phyloP scores from a whole-genome alignment of 306 rosid genomes.

The Cucumis sativus region DNA sequence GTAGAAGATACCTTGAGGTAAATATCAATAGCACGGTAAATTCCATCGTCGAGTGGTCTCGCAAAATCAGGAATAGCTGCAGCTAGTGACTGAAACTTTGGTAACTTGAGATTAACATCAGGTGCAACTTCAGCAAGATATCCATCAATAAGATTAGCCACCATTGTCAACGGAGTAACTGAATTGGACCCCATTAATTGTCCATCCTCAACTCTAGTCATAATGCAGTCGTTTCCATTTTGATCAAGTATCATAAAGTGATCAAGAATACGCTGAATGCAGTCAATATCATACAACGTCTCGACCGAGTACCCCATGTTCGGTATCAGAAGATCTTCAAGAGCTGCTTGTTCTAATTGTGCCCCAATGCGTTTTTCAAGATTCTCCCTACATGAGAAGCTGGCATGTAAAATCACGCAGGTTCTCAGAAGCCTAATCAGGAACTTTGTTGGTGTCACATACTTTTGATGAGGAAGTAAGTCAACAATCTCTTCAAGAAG shows the following conservation, averaged over 20 bases:
- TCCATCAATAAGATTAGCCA: constrained; percentile 66
- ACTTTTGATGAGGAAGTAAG: constrained; percentile 49
- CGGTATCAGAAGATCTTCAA: constrained; percentile 80
- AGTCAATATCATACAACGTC: constrained; percentile 75
- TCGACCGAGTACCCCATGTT: constrained; percentile 63
- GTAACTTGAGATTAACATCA: constrained; percentile 59
- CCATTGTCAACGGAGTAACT: constrained; percentile 40
- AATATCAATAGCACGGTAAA: constrained; percentile 75
- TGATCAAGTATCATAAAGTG: constrained; percentile 53
- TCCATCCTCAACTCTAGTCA: constrained; percentile 42
- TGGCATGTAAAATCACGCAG: constrained; percentile 51
- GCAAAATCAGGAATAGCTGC: constrained; percentile 67
- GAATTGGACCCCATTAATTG: constrained; percentile 36
- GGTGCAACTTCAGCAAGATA: constrained; percentile 89
- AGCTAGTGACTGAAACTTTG: constrained; percentile 68
- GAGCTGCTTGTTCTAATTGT: constrained; percentile 58
- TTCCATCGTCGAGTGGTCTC: constrained; percentile 65
- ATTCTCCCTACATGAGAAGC: constrained; percentile 35
- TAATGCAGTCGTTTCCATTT: constrained; percentile 27
- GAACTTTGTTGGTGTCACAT: constrained; percentile 48
- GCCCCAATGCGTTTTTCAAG: constrained; percentile 63
- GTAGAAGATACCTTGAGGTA: constrained; percentile 61
- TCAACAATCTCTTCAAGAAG: constrained; percentile 66
- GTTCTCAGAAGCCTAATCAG: constrained; percentile 56
- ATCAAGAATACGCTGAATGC: constrained; percentile 80